Evolutionary conservation across 208 protist genomes (phyloP).

Genomic region (Wallacemonas sp.): DNA sequence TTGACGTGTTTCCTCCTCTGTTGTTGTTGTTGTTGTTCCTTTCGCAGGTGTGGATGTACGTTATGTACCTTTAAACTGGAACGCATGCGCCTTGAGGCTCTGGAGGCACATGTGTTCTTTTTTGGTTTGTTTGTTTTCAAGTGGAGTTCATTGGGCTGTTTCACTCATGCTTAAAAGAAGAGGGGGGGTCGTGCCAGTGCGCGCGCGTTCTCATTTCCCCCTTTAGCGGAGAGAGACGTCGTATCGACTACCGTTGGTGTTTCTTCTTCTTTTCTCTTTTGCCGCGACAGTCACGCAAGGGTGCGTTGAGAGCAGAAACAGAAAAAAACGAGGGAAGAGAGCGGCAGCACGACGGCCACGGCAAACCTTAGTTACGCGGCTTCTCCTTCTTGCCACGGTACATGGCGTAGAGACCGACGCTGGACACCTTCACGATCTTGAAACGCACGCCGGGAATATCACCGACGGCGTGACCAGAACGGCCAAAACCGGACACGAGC

Average conservation of each 20-base stretch:
- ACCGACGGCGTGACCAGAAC: constrained; percentile 98
- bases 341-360: neutral
- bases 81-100: no score
- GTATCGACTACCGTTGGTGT: no score
- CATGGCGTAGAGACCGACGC: constrained; percentile 97
- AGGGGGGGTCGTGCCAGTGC: no score
- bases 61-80: no score
- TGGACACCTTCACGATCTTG: constrained; percentile 99
- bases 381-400: constrained; percentile 99
- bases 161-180: constrained; percentile 10
- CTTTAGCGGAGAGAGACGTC: no score
- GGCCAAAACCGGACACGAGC: constrained; percentile 99
- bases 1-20: no score
- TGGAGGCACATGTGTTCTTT: no score
- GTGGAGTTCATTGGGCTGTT: no score
- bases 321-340: constrained; percentile 17
- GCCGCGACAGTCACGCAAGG: neutral
- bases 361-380: constrained; percentile 94
- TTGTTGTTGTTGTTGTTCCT: no score
- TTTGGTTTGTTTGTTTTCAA: constrained; percentile 7
- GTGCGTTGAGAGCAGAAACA: neutral
- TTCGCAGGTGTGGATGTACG: no score
- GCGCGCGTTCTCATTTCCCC: no score
- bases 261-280: neutral
- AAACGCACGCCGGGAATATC: constrained; percentile 99